Conservation (phyloP, 345 rosid species). For the Ceriops tagal region DNA sequence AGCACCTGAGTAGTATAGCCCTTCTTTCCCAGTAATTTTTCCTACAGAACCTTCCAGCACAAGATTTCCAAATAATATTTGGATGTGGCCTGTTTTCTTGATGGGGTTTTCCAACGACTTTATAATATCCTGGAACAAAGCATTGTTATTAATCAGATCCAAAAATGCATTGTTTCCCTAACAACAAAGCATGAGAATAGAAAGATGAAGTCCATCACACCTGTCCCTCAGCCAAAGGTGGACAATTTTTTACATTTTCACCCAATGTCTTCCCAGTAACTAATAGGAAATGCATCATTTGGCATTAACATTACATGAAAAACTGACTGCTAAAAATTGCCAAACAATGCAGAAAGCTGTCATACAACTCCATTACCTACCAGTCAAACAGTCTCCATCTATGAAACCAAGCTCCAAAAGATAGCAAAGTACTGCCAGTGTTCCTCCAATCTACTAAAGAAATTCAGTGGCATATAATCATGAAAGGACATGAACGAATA, state of each 20-base stretch:
- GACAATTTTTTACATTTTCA: conserved; percentile 65
- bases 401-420: conserved; percentile 63
- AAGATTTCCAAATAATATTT: conserved; percentile 80
- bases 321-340: conserved; percentile 5
- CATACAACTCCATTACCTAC: conserved; percentile 29
- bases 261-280: conserved; percentile 94
- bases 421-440: conserved; percentile 62
- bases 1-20: conserved; percentile 80
- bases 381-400: conserved; percentile 75
- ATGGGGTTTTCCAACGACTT: conserved; percentile 77
- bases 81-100: conserved; percentile 91
- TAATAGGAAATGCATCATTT: conserved; percentile 22
- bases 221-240: conserved; percentile 74
- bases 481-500: neutral
- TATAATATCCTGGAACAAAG: conserved; percentile 55
- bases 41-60: conserved; percentile 99
- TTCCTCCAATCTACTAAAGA: conserved; percentile 61
- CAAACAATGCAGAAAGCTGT: no score
- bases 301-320: conserved; percentile 6
- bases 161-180: neutral
- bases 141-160: neutral
- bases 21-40: conserved; percentile 98
- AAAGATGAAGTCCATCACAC: conserved; percentile 28
- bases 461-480: neutral
- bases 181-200: neutral